Evolutionary conservation across 306 rosid species (phyloP).

Genomic region (Glycine latifolia): DNA sequence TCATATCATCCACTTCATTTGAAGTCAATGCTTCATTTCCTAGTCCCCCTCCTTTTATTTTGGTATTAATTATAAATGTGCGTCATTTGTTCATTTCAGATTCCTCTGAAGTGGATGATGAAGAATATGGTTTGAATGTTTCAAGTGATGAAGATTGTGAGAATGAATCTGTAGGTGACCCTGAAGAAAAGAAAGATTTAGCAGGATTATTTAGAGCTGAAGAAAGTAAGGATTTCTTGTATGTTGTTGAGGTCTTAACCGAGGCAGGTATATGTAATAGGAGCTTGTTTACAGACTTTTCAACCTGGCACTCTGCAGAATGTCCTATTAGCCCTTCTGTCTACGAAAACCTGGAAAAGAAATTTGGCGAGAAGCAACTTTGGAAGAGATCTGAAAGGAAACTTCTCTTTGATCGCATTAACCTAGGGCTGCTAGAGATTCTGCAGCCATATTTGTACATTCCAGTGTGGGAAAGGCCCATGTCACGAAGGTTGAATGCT

Average conservation of each 20-base stretch:
- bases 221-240: constrained; percentile 78
- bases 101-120: constrained; percentile 60
- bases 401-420: constrained; percentile 82
- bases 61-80: constrained; percentile 43
- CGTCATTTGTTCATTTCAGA: constrained; percentile 60
- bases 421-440: constrained; percentile 64
- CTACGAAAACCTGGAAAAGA: constrained; percentile 78
- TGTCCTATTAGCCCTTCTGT: constrained; percentile 68
- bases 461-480: constrained; percentile 61
- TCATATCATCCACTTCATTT: constrained; percentile 19
- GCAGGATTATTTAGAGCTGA: constrained; percentile 57
- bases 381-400: constrained; percentile 84
- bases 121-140: constrained; percentile 66
- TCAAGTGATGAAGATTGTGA: constrained; percentile 80
- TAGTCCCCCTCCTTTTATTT: constrained; percentile 9
- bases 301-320: constrained; percentile 62
- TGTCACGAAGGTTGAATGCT: constrained; percentile 62
- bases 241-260: constrained; percentile 70
- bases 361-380: constrained; percentile 69
- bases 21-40: constrained; percentile 31
- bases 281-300: constrained; percentile 52
- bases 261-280: constrained; percentile 60
- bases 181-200: constrained; percentile 49
- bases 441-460: constrained; percentile 60
- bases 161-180: constrained; percentile 49